These are phyloP conservation scores for Ophiostoma ips DNA, from an alignment of 2,329 filamentous ascomycete species.

Conservation along the genomic window DNA sequence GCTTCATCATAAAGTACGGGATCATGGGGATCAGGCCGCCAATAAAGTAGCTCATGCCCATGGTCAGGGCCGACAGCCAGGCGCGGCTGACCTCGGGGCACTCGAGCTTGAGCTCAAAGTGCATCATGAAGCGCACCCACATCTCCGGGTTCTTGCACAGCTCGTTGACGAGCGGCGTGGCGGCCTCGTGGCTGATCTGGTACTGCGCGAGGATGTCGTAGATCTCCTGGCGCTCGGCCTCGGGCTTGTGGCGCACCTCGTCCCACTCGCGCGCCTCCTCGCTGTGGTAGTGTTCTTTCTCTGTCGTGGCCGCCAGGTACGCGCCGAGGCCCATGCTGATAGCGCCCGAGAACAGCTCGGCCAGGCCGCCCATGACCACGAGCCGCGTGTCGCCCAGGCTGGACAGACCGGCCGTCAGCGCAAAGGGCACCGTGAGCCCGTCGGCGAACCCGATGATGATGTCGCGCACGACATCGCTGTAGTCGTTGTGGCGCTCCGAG, in stretches of 20 bases:
- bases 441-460: constrained; percentile 66
- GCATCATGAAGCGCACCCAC: constrained; percentile 46
- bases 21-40: constrained; percentile 58
- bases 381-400: constrained; percentile 49
- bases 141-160: constrained; percentile 32
- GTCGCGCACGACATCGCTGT: constrained; percentile 40
- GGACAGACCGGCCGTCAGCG: constrained; percentile 59
- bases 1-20: constrained; percentile 49
- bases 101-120: constrained; percentile 39
- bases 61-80: constrained; percentile 46
- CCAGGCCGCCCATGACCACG: constrained; percentile 58
- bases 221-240: constrained; percentile 31
- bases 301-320: constrained; percentile 52
- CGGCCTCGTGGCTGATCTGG: constrained; percentile 29
- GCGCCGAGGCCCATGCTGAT: constrained; percentile 69
- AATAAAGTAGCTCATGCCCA: constrained; percentile 55
- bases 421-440: constrained; percentile 67
- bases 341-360: constrained; percentile 61
- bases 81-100: constrained; percentile 30
- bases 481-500: constrained; percentile 19
- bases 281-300: constrained; percentile 35
- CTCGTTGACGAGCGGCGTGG: constrained; percentile 33
- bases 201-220: constrained; percentile 34
- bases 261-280: constrained; percentile 31
- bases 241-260: constrained; percentile 27